Conservation (phyloP, 148 eudicot genomes). For the Amaranthus cruentus region DNA sequence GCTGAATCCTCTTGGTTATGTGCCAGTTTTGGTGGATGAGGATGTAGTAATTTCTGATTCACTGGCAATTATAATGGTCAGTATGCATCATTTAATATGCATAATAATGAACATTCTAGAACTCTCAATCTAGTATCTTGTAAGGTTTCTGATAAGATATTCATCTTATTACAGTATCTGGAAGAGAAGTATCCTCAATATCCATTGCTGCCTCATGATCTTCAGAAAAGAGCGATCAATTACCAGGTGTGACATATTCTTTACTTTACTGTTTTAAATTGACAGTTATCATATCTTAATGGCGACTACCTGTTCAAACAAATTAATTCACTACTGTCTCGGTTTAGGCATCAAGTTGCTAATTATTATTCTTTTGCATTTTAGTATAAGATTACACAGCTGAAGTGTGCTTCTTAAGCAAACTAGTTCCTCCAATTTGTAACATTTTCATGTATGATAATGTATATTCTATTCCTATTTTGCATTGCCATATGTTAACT, state of each 20-base stretch:
- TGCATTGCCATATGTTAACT: no score
- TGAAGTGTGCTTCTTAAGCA: no score
- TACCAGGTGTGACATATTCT: conserved; percentile 51
- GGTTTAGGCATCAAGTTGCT: no score
- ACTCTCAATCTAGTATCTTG: not conserved
- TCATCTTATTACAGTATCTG: conserved; percentile 44
- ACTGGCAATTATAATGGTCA: conserved; percentile 78
- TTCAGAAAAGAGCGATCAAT: conserved; percentile 64
- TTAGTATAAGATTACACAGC: no score
- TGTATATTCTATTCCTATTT: no score
- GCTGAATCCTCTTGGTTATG: conserved; percentile 72
- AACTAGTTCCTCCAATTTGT: no score
- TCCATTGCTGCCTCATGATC: conserved; percentile 69
- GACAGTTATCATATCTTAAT: no score
- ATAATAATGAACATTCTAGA: not conserved
- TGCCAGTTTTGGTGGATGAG: conserved; percentile 74
- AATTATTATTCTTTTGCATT: no score
- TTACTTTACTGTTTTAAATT: not conserved
- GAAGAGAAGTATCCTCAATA: conserved; percentile 89
- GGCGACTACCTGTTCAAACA: no score
- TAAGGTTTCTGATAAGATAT: not conserved
- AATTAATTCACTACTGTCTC: no score
- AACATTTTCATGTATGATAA: no score
- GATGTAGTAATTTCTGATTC: conserved; percentile 67
- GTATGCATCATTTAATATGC: conserved; percentile 7